phyloP scores from a whole-genome alignment of 768 basidiomycete genomes.

The Glaciozyma martinii region DNA sequence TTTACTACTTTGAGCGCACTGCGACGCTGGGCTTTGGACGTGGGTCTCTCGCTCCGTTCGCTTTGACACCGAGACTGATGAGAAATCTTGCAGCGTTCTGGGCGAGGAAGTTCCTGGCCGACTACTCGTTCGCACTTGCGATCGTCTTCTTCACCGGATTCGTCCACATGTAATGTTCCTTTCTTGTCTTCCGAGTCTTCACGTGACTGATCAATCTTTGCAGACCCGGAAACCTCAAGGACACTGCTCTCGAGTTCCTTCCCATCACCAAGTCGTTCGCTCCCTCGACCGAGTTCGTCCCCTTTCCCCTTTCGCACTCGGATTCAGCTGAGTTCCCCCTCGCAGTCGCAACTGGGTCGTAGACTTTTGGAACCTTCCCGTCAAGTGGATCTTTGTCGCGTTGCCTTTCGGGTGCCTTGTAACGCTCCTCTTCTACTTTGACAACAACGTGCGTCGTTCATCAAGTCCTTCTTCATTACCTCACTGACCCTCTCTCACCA shows the following conservation, averaged over 20 bases:
- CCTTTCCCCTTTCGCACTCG: fast-evolving
- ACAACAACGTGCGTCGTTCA: constrained; percentile 39
- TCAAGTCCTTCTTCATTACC: no score
- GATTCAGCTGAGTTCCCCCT: neutral
- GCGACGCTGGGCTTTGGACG: constrained; percentile 32
- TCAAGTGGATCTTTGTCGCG: constrained; percentile 80
- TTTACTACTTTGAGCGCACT: constrained; percentile 32
- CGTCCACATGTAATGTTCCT: constrained; percentile 29
- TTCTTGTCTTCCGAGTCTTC: no score
- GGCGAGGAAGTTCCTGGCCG: constrained; percentile 32
- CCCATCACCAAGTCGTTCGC: constrained; percentile 27
- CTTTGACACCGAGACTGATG: neutral
- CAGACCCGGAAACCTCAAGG: constrained; percentile 33
- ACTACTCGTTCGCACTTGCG: constrained; percentile 35
- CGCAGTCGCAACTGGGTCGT: constrained; percentile 69
- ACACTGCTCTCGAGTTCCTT: constrained; percentile 24
- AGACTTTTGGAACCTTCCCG: constrained; percentile 75
- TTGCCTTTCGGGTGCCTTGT: constrained; percentile 79
- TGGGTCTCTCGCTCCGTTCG: neutral
- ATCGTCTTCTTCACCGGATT: constrained; percentile 35
- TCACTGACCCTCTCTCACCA: neutral
- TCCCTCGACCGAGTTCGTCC: constrained; percentile 24
- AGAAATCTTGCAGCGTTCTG: constrained; percentile 26
- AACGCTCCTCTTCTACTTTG: constrained; percentile 90
- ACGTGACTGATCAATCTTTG: neutral